A percentile compares a stretch with the other conserved stretches of the same genome.
Conservation (phyloP, 2,329 filamentous ascomycete genomes). For the Neoarthrinium moseri region DNA sequence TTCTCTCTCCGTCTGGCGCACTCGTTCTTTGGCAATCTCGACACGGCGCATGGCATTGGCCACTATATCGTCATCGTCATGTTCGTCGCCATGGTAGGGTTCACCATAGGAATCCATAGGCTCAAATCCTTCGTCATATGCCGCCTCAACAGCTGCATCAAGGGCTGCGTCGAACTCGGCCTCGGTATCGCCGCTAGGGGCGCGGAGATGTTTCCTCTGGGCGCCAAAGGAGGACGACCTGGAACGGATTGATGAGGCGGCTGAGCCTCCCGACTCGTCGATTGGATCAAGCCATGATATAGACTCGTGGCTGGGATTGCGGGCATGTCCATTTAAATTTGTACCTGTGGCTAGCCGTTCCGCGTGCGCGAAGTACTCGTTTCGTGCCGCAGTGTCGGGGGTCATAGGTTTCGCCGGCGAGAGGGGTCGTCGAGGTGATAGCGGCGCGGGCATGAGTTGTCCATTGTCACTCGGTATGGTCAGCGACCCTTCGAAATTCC, state of each 20-base stretch:
- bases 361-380: conserved; percentile 31
- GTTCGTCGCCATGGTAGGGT: conserved; percentile 31
- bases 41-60: conserved; percentile 63
- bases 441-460: conserved; percentile 66
- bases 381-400: conserved; percentile 31
- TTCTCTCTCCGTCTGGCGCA: conserved; percentile 72
- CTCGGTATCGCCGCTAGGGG: conserved; percentile 71
- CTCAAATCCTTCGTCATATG: conserved; percentile 89
- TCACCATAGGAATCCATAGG: conserved; percentile 56
- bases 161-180: conserved; percentile 92
- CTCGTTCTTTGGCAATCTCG: conserved; percentile 73
- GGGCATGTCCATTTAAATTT: conserved; percentile 37
- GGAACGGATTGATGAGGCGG: conserved; percentile 77
- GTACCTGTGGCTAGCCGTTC: conserved; percentile 21
- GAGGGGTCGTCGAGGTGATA: conserved; percentile 62
- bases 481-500: conserved; percentile 31
- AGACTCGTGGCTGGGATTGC: conserved; percentile 72
- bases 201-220: conserved; percentile 68
- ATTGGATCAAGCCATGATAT: conserved; percentile 95
- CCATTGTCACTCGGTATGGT: conserved; percentile 51
- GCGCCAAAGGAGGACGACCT: conserved; percentile 69
- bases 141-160: conserved; percentile 92
- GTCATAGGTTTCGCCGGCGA: conserved; percentile 41
- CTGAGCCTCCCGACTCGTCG: conserved; percentile 83
- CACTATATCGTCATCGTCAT: conserved; percentile 42